Percentiles rank a stretch among this genome's conserved stretches.
Conservation (phyloP, 176 grass and related monocot species). For the Lolium perenne region DNA sequence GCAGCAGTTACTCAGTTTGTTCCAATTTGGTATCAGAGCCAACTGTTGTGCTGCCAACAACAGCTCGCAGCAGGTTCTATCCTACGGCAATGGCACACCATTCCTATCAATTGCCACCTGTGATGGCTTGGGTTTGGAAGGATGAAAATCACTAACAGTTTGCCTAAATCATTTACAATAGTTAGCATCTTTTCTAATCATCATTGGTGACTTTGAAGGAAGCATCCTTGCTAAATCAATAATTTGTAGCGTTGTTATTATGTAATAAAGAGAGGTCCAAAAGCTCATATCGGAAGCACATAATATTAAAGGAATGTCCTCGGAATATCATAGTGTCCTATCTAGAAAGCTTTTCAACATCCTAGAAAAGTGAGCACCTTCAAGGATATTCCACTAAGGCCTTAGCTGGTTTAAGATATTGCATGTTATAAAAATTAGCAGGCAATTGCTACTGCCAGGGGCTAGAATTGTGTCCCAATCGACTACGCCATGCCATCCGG, state of each 20-base stretch:
- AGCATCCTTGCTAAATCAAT: constrained; percentile 3
- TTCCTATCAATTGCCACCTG: background rate
- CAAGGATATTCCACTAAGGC: no score
- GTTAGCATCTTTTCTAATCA: constrained; percentile 24
- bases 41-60: background rate
- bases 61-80: background rate
- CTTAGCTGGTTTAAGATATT: no score
- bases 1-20: background rate
- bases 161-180: constrained; percentile 1
- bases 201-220: background rate
- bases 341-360: no score
- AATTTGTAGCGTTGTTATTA: background rate
- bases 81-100: background rate
- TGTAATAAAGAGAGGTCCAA: constrained; percentile 17
- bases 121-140: background rate
- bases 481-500: no score
- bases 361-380: no score
- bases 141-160: constrained; percentile 12
- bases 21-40: background rate
- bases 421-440: no score
- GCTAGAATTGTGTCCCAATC: no score
- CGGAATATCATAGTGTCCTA: background rate
- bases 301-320: constrained; percentile 4
- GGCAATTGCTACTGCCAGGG: no score
- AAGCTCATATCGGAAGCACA: constrained; percentile 2